These are phyloP conservation scores for Caulochytrium protostelioides DNA, from an alignment of 371 early-diverging fungal genomes.

Conservation along the genomic window DNA sequence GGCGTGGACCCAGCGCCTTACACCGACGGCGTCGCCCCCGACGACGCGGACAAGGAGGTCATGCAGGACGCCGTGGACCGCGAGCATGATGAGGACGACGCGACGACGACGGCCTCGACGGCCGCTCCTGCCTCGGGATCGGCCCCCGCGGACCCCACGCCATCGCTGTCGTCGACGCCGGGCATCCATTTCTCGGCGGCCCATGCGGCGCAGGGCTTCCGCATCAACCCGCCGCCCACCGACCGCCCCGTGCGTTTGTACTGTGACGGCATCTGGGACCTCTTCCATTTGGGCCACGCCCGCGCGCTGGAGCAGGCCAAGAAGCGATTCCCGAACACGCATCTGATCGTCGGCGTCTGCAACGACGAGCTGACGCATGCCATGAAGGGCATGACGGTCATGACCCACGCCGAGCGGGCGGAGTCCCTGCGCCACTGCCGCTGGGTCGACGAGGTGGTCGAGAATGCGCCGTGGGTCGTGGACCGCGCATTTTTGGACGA, in stretches of 20 bases:
- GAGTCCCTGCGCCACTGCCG: slow-evolving; percentile 80
- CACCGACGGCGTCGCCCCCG: no score
- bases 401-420: slow-evolving; percentile 66
- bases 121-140: no score
- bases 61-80: no score
- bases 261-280: slow-evolving; percentile 83
- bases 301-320: slow-evolving; percentile 83
- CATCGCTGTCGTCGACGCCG: no score
- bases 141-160: no score
- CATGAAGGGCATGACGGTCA: slow-evolving; percentile 81
- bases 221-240: no score
- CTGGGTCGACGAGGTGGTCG: slow-evolving; percentile 88
- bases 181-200: no score
- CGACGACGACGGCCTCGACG: no score
- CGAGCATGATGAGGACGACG: no score
- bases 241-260: slow-evolving; percentile 74
- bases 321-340: slow-evolving; percentile 62
- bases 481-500: slow-evolving; percentile 66
- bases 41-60: no score
- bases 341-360: slow-evolving; percentile 76
- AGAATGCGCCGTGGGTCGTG: slow-evolving; percentile 75
- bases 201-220: no score
- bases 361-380: slow-evolving; percentile 59
- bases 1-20: no score
- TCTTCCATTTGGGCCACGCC: slow-evolving; percentile 90